These are phyloP conservation scores for Daedalea quercina DNA, from an alignment of 768 basidiomycete species.

Conservation along the genomic window DNA sequence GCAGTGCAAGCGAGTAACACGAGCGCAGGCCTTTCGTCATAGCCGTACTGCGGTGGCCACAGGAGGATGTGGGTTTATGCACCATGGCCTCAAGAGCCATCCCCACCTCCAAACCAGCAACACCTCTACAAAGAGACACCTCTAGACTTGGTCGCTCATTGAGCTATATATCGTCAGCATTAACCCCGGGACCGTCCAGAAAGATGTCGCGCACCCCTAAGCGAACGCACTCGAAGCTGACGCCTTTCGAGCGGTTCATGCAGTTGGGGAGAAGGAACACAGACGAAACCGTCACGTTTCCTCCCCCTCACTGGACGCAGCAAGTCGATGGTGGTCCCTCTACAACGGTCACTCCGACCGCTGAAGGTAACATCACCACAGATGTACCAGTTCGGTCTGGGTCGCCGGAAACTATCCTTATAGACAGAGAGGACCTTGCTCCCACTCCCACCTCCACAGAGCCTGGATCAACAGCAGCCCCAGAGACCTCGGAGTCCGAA, in stretches of 20 bases:
- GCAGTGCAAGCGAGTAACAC: no score
- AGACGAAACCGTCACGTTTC: conserved; percentile 7
- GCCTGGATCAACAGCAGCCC: neutral
- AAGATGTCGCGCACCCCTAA: no score
- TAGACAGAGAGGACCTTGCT: neutral
- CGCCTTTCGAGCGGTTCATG: conserved; percentile 18
- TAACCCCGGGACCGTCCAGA: no score
- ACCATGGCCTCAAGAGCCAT: no score
- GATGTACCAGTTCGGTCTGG: neutral
- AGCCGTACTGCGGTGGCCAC: no score
- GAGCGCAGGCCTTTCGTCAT: no score
- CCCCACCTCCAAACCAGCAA: no score
- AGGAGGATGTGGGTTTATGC: no score
- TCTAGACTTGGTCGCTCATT: no score
- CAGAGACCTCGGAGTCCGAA: neutral
- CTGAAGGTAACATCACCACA: neutral
- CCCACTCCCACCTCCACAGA: neutral
- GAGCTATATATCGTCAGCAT: no score
- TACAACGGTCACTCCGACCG: neutral
- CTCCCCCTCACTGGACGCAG: conserved; percentile 11
- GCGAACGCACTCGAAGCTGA: conserved; percentile 3
- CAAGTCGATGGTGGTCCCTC: neutral
- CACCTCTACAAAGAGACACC: no score
- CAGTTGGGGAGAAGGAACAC: conserved; percentile 12
- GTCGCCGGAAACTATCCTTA: neutral